A percentile compares a stretch with the other conserved stretches of the same genome.
Conservation (phyloP, 306 rosid species). For the Cajanus cajan region DNA sequence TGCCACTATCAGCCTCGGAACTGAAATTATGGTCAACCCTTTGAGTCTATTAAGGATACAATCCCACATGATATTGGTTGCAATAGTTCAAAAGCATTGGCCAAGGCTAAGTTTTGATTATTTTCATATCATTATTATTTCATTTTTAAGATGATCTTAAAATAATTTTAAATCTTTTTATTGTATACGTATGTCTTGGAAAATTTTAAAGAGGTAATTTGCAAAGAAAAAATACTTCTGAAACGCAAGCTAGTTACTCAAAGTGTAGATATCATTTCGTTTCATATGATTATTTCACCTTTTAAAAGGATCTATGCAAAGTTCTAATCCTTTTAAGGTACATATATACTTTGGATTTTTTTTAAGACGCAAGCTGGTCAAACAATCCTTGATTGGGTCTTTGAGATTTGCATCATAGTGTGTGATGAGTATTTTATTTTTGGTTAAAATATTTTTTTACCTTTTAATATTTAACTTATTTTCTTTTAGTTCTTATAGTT, state of each 20-base stretch:
- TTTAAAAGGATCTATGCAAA: not conserved
- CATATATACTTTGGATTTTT: not conserved
- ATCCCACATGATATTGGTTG: not conserved
- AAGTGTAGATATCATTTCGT: not conserved
- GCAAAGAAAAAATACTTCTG: not conserved
- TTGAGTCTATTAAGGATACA: not conserved
- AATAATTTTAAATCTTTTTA: not conserved
- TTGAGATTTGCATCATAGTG: not conserved
- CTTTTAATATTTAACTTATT: too few species aligned
- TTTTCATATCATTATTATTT: too few species aligned
- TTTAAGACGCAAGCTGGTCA: not conserved
- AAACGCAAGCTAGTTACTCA: too few species aligned
- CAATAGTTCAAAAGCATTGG: not conserved
- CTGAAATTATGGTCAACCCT: conserved; percentile 20
- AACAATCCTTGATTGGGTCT: not conserved
- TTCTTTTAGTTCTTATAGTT: too few species aligned
- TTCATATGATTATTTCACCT: not conserved
- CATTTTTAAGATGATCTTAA: not conserved
- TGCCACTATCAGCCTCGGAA: conserved; percentile 19
- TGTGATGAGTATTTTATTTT: not conserved
- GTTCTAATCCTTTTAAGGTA: not conserved
- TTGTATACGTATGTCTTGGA: not conserved
- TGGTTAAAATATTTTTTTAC: too few species aligned
- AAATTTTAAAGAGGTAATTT: not conserved
- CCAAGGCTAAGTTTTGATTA: not conserved